Evolutionary conservation across 2,329 filamentous ascomycete species (phyloP).

Genomic region (Fusarium cicatricum): DNA sequence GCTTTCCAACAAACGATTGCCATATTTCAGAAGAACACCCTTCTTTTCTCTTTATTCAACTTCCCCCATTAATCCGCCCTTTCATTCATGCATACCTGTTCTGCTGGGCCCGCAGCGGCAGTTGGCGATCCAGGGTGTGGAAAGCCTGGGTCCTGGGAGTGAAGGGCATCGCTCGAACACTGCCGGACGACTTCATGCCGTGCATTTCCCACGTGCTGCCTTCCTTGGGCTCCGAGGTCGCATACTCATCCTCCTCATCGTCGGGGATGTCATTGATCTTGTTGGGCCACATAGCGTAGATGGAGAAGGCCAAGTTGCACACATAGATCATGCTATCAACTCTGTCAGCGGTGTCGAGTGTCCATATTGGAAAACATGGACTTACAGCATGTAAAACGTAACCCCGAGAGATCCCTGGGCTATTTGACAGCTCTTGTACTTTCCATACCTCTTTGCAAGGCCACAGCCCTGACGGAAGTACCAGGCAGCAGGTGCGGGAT

Average conservation of each 20-base stretch:
- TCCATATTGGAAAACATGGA: conserved; percentile 25
- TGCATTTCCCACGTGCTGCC: conserved; percentile 67
- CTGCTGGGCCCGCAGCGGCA: conserved; percentile 57
- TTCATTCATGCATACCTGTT: conserved; percentile 28
- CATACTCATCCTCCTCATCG: conserved; percentile 53
- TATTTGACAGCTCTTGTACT: conserved; percentile 68
- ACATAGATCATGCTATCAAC: conserved; percentile 64
- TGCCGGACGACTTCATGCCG: conserved; percentile 52
- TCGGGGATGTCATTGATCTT: conserved; percentile 58
- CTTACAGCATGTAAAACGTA: conserved; percentile 74
- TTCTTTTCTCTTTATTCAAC: neutral
- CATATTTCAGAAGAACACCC: neutral
- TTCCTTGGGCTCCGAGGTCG: conserved; percentile 48
- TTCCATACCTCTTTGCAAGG: conserved; percentile 62
- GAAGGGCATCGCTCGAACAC: conserved; percentile 54
- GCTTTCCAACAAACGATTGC: conserved; percentile 27
- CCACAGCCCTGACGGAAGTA: conserved; percentile 77
- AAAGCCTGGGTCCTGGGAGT: conserved; percentile 75
- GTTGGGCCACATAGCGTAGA: conserved; percentile 67
- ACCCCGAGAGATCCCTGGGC: conserved; percentile 73
- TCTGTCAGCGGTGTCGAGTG: neutral
- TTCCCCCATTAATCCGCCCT: neutral
- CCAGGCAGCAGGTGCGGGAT: conserved; percentile 73
- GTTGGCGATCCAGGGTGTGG: conserved; percentile 66
- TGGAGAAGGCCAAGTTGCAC: conserved; percentile 64